Base-by-base conservation (phyloP, 2,329 filamentous ascomycete species). In the Catunica adiposa region DNA sequence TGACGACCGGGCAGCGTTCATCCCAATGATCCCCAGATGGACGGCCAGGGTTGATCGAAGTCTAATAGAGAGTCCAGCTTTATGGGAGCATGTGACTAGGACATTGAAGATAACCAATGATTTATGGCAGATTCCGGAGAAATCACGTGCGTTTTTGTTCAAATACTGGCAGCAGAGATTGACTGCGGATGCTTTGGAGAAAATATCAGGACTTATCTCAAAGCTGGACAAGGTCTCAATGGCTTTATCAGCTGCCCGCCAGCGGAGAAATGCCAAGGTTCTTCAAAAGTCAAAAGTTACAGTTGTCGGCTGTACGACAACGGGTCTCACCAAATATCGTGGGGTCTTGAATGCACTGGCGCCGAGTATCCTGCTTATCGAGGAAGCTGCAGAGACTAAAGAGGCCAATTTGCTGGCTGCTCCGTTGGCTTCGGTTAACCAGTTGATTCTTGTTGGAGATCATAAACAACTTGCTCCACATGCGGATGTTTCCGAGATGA, bases 241-340 rank as follows among this genome's bases (percentile, higher is more conserved):
- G 40, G 2, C 20, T n/a, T 79, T 14, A 66, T 79, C 6, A 79
- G 77, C 53, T 20, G 75, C 74, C 15, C 74, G 71, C 25, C 83
- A 76, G 73, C 74, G 82, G 57, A 70, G 72, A 37, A 78, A 87
- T 58, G 67, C 74, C 7, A 62, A 62, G 3, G 63, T 71, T 4
- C 64, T 77, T n/a, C 62, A 61, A 2, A 56, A 37, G 20, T 22
- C 15, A 11, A 23, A 38, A 11, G 11, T n/a, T 26, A 25, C 60
- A 22, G 72, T 86, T 23, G 68, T 90, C 2, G 76, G 77, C 34
- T 77, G 77, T 53, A 94, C 88, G 0, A 89, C 84, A 0, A 94
- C 88, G 0, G 86, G 87, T 1, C 65, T 94, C 7, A 83, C 82
- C 66, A 94, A 94, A 62, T 90, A 92, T 59, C 79, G 86, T 2